Evolutionary conservation across 345 rosid genomes (phyloP).

Genomic region (Psidium guajava): DNA sequence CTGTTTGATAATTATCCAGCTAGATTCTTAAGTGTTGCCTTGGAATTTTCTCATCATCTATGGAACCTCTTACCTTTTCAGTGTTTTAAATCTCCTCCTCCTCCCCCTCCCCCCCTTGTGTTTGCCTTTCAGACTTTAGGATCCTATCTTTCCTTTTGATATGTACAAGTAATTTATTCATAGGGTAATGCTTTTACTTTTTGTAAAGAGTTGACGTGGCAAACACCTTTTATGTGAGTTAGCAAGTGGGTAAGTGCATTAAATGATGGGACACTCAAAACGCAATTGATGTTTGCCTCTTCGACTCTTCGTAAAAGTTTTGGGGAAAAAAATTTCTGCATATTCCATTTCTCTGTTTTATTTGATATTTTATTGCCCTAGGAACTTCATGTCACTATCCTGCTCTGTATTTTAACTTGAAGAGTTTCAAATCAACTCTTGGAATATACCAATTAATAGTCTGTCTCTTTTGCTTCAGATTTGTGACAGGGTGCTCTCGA

Average conservation of each 20-base stretch:
- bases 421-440: background rate
- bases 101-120: no score
- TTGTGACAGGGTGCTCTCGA: constrained; percentile 96
- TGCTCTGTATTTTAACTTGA: background rate
- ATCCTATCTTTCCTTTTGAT: background rate
- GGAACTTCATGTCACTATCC: background rate
- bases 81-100: background rate
- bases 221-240: background rate
- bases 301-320: background rate
- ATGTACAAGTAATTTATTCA: background rate
- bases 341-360: background rate
- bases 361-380: background rate
- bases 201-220: background rate
- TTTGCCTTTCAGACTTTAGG: background rate
- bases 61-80: background rate
- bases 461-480: constrained; percentile 30
- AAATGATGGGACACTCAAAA: background rate
- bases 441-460: background rate
- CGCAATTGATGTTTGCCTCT: background rate
- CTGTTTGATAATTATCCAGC: background rate
- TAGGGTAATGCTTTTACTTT: background rate
- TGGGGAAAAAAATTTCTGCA: background rate
- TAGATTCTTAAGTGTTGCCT: background rate
- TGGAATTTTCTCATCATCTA: background rate
- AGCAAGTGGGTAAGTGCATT: background rate